Percentiles rank a stretch among this genome's conserved stretches.
Evolutionary conservation across 2,329 filamentous ascomycete genomes (phyloP).

Genomic region (Fusarium nodosum): DNA sequence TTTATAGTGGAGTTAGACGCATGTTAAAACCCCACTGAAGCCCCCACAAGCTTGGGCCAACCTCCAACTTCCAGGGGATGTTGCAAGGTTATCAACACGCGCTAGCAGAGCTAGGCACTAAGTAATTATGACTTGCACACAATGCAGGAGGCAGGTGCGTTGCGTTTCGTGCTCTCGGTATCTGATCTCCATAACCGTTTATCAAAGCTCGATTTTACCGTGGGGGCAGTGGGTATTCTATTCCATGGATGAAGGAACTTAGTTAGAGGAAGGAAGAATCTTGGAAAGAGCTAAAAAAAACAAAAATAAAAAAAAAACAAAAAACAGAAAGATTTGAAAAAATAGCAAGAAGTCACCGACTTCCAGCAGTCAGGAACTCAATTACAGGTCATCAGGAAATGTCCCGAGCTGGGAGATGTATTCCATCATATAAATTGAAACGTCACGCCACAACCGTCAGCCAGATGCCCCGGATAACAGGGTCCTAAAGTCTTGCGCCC

Average conservation of each 20-base stretch:
- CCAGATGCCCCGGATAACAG: constrained; percentile 13
- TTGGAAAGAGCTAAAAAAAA: neutral
- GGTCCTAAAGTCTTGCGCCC: constrained; percentile 23
- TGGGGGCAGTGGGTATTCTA: constrained; percentile 20
- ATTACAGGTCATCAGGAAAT: constrained; percentile 2
- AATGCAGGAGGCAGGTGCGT: constrained; percentile 35
- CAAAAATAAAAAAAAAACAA: neutral
- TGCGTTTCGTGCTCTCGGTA: constrained; percentile 32
- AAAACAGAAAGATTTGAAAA: neutral
- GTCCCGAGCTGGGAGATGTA: constrained; percentile 25
- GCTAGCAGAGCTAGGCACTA: constrained; percentile 15
- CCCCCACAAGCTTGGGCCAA: constrained; percentile 31
- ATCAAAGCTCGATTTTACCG: constrained; percentile 23
- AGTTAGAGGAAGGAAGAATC: constrained; percentile 4
- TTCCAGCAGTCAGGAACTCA: neutral
- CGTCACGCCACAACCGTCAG: constrained; percentile 34
- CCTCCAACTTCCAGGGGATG: constrained; percentile 30
- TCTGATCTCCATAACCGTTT: constrained; percentile 32
- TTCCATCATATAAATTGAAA: constrained; percentile 20
- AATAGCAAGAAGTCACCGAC: constrained; percentile 1
- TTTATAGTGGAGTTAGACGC: constrained; percentile 25
- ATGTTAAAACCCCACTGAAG: constrained; percentile 28
- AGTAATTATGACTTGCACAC: constrained; percentile 38
- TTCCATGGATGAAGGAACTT: neutral
- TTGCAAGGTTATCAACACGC: constrained; percentile 20